phyloP scores from a whole-genome alignment of 768 basidiomycete genomes.

The Leucosporidium creatinivorum region DNA sequence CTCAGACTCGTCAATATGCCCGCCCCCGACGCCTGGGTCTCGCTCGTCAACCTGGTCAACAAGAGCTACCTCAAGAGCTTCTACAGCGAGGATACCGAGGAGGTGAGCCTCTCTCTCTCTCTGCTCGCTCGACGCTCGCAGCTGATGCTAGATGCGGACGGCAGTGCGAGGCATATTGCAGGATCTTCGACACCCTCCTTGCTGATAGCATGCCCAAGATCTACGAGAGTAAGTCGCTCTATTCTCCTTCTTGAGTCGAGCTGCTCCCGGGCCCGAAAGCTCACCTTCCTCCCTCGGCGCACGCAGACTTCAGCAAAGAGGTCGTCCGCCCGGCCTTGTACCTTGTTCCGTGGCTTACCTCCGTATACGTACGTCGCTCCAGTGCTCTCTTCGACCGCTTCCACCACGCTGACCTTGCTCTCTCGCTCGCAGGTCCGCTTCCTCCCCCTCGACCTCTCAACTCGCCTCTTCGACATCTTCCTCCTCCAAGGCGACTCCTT shows the following conservation, averaged over 20 bases:
- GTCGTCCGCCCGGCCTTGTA: conserved; percentile 81
- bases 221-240: conserved; percentile 35
- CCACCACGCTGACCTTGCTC: no score
- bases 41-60: conserved; percentile 77
- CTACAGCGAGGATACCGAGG: conserved; percentile 61
- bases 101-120: conserved; percentile 53
- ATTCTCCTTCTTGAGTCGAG: not conserved
- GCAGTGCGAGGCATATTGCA: conserved; percentile 84
- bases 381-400: no score
- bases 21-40: conserved; percentile 62
- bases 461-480: conserved; percentile 79
- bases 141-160: no score
- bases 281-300: not conserved
- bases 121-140: no score
- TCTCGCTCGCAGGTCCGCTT: conserved; percentile 46
- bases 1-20: conserved; percentile 63
- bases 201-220: conserved; percentile 93
- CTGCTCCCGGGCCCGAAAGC: not conserved
- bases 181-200: conserved; percentile 84
- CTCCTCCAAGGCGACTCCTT: conserved; percentile 85
- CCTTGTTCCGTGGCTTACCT: conserved; percentile 69
- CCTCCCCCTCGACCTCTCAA: conserved; percentile 83
- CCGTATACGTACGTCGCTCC: conserved; percentile 55
- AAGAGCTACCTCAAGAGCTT: conserved; percentile 78
- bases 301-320: conserved; percentile 72